Percentiles rank a stretch among this genome's conserved stretches.
phyloP scores from a whole-genome alignment of 805 yeast species.

The Starmerella bacillaris region DNA sequence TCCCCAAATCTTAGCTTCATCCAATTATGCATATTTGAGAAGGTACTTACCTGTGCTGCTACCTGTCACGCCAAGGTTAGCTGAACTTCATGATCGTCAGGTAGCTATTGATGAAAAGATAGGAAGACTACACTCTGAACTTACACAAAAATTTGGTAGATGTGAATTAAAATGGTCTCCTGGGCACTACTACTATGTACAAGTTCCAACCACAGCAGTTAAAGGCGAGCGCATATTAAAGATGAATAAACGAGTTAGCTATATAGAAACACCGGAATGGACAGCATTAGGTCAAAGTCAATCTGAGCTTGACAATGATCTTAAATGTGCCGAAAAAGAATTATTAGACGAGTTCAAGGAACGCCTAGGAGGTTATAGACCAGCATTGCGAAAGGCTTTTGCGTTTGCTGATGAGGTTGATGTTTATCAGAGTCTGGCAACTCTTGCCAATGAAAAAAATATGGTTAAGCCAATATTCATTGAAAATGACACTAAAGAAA shows the following conservation, averaged over 20 bases:
- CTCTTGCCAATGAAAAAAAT: constrained; percentile 46
- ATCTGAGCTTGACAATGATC: constrained; percentile 30
- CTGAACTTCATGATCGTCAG: constrained; percentile 18
- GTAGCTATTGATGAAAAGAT: constrained; percentile 17
- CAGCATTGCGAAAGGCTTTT: constrained; percentile 33
- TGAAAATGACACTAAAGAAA: constrained; percentile 31
- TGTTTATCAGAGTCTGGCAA: constrained; percentile 52
- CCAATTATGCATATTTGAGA: too few species aligned
- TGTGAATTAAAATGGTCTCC: constrained; percentile 28
- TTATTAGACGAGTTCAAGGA: constrained; percentile 34
- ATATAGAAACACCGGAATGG: constrained; percentile 34
- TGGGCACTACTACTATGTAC: constrained; percentile 31
- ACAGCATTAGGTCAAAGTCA: constrained; percentile 32
- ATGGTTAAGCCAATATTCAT: constrained; percentile 61
- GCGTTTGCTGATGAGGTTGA: constrained; percentile 48
- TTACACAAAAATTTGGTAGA: constrained; percentile 10
- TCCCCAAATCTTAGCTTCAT: neutral
- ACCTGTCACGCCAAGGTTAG: constrained; percentile 12
- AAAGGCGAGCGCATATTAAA: constrained; percentile 20
- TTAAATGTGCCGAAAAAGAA: constrained; percentile 36
- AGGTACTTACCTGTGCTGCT: constrained; percentile 14
- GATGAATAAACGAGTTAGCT: constrained; percentile 29
- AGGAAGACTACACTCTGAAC: constrained; percentile 14
- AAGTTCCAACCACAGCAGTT: constrained; percentile 20
- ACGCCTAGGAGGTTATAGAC: constrained; percentile 27